phyloP scores from a whole-genome alignment of 2,329 filamentous ascomycete genomes.

The Tothia fuscella region DNA sequence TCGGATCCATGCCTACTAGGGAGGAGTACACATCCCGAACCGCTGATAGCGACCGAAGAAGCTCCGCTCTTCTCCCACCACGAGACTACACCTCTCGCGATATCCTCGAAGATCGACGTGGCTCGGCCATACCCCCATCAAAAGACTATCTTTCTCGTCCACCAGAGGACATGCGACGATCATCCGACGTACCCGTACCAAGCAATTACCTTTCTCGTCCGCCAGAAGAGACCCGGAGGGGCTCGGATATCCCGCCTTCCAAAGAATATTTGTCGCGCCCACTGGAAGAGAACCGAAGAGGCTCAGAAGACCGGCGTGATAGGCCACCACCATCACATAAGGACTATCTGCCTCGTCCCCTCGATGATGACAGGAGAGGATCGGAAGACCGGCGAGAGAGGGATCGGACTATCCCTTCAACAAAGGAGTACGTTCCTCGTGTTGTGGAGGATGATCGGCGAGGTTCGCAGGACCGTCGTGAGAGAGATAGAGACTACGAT shows the following conservation, averaged over 20 bases:
- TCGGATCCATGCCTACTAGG: constrained; percentile 7
- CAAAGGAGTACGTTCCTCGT: constrained; percentile 11
- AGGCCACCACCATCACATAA: background rate
- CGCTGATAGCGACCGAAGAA: background rate
- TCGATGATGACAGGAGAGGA: constrained; percentile 2
- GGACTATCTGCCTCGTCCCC: background rate
- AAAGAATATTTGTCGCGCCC: background rate
- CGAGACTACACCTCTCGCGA: too few relatives aligned
- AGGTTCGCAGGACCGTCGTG: constrained; percentile 16
- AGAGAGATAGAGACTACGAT: constrained; percentile 15
- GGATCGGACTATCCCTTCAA: constrained; percentile 20
- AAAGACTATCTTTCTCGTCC: too few relatives aligned
- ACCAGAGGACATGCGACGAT: too few relatives aligned
- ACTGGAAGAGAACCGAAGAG: constrained; percentile 1
- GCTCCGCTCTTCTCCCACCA: too few relatives aligned
- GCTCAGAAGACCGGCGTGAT: constrained; percentile 10
- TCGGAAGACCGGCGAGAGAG: constrained; percentile 20
- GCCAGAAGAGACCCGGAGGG: too few relatives aligned
- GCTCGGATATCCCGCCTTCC: too few relatives aligned
- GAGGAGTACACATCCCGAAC: constrained; percentile 3
- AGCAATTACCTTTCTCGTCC: too few relatives aligned
- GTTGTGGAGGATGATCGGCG: constrained; percentile 17
- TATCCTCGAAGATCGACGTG: too few relatives aligned
- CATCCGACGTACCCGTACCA: too few relatives aligned
- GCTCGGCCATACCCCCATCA: too few relatives aligned